Percentiles rank a stretch among this genome's conserved stretches.
phyloP scores from a whole-genome alignment of 139 green algal species.

The Closterium sp. region DNA sequence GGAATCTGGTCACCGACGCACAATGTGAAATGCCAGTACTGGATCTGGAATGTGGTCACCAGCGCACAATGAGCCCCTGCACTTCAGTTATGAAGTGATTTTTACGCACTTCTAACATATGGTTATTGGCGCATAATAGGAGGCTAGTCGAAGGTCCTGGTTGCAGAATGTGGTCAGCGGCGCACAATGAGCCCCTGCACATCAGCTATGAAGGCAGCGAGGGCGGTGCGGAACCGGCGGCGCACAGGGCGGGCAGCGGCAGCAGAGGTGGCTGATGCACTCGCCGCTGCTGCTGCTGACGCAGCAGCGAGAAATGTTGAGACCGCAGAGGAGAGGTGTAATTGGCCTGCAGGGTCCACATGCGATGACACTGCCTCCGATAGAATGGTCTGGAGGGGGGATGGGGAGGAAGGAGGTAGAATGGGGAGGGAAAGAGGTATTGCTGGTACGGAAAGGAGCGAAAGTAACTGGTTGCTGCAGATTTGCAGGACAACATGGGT shows the following conservation, averaged over 20 bases:
- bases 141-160: too few relatives aligned
- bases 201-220: background rate
- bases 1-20: background rate
- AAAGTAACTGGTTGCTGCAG: too few relatives aligned
- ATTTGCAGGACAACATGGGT: too few relatives aligned
- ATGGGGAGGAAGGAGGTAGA: background rate
- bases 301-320: background rate
- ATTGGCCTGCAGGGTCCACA: background rate
- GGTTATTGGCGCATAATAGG: too few relatives aligned
- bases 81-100: too few relatives aligned
- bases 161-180: background rate
- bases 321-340: background rate
- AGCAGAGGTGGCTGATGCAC: background rate
- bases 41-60: too few relatives aligned
- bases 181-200: background rate
- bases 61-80: too few relatives aligned
- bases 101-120: too few relatives aligned
- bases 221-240: background rate
- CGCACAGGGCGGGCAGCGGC: background rate
- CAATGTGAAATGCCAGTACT: too few relatives aligned
- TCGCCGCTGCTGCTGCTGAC: background rate
- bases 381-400: background rate
- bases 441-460: too few relatives aligned
- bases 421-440: background rate
- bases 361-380: background rate